These are phyloP conservation scores for Beauveria sp. DNA, from an alignment of 2,329 filamentous ascomycete species.

Conservation along the genomic window DNA sequence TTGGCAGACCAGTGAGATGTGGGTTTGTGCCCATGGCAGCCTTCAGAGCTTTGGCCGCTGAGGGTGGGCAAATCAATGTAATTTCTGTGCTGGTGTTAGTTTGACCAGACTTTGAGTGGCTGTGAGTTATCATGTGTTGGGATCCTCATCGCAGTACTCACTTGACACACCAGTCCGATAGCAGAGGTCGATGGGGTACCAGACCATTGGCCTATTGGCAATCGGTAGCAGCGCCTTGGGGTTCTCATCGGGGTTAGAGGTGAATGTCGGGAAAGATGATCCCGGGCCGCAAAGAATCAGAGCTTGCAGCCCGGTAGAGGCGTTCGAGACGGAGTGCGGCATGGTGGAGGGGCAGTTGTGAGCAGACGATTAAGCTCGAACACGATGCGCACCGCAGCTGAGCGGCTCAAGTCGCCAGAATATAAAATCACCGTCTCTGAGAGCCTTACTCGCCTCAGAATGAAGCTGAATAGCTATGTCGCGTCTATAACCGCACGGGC, in stretches of 20 bases:
- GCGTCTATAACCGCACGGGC: background rate
- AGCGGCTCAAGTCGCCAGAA: background rate
- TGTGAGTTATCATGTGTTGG: background rate
- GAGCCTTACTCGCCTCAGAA: too few species aligned
- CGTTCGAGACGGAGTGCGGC: conserved; percentile 69
- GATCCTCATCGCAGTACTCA: conserved; percentile 29
- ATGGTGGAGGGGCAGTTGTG: conserved; percentile 35
- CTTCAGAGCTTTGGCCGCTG: conserved; percentile 58
- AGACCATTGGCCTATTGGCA: conserved; percentile 81
- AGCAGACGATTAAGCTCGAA: background rate
- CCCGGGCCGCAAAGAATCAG: conserved; percentile 78
- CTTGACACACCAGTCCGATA: conserved; percentile 72
- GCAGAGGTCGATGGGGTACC: conserved; percentile 83
- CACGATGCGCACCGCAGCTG: background rate
- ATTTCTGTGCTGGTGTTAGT: conserved; percentile 39
- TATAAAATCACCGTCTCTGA: too few species aligned
- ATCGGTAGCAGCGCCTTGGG: conserved; percentile 78
- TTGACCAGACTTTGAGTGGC: conserved; percentile 9
- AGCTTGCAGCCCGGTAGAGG: conserved; percentile 71
- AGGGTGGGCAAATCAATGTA: conserved; percentile 56
- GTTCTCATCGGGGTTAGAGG: conserved; percentile 69
- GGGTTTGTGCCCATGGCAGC: conserved; percentile 69
- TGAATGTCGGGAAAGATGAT: conserved; percentile 76
- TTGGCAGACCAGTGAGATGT: conserved; percentile 65
- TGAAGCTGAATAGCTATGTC: background rate